Evolutionary conservation across 495 filamentous ascomycete genomes (phyloP).

Genomic region (Pseudotulostoma volvatum): DNA sequence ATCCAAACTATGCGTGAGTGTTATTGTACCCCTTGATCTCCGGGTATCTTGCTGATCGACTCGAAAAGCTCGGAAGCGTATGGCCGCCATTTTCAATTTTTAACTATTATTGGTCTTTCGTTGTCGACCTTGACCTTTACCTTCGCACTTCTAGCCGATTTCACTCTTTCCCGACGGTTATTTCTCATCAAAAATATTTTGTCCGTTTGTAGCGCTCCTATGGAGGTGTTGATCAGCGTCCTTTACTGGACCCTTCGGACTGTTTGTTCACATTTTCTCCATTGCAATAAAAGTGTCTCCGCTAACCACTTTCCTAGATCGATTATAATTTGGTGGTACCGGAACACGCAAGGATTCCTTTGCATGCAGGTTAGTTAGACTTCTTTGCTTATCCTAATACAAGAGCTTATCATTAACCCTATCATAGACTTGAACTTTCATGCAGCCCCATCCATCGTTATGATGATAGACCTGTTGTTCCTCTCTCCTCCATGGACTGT

Average conservation of each 20-base stretch:
- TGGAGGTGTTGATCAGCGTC: conserved; percentile 69
- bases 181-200: conserved; percentile 63
- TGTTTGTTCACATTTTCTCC: conserved; percentile 10
- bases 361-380: conserved; percentile 28
- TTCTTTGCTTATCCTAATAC: not conserved
- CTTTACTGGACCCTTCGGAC: conserved; percentile 65
- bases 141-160: conserved; percentile 56
- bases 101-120: conserved; percentile 67
- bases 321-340: conserved; percentile 47
- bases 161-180: conserved; percentile 44
- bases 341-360: conserved; percentile 26
- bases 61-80: conserved; percentile 44
- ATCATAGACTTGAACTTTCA: conserved; percentile 63
- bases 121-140: conserved; percentile 53
- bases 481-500: conserved; percentile 73
- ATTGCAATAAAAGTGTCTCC: conserved; percentile 4
- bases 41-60: conserved; percentile 9
- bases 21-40: conserved; percentile 5
- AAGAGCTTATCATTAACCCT: too few species aligned
- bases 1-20: conserved; percentile 30
- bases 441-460: conserved; percentile 53
- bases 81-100: conserved; percentile 72
- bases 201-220: conserved; percentile 53
- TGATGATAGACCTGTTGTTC: conserved; percentile 55
- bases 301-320: conserved; percentile 28